Evolutionary conservation across 345 rosid genomes (phyloP).

Genomic region (Eutrema yunnanense): DNA sequence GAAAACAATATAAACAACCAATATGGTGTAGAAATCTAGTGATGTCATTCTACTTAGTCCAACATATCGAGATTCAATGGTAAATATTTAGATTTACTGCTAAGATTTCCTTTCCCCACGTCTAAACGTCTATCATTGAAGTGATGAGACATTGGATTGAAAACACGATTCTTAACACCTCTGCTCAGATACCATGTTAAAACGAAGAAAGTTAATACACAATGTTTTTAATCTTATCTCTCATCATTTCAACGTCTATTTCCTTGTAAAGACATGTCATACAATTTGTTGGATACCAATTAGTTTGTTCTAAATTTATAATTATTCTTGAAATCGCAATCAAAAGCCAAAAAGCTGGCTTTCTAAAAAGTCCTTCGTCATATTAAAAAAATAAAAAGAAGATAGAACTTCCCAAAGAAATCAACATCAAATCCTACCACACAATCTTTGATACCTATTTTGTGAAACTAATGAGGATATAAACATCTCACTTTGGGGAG

Average conservation of each 20-base stretch:
- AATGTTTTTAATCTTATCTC: background rate
- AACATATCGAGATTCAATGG: background rate
- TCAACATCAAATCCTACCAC: slow-evolving; percentile 24
- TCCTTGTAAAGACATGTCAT: background rate
- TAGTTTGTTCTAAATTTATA: background rate
- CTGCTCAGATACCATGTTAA: background rate
- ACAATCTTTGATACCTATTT: slow-evolving; percentile 3
- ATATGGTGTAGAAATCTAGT: background rate
- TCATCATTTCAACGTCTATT: background rate
- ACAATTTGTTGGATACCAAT: background rate
- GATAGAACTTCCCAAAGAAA: background rate
- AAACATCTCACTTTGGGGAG: background rate
- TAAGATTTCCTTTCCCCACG: background rate
- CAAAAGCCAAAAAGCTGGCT: background rate
- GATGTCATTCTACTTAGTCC: background rate
- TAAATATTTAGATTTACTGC: background rate
- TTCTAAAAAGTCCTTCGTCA: background rate
- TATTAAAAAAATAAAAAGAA: background rate
- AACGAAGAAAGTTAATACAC: background rate
- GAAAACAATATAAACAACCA: background rate
- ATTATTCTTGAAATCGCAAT: background rate
- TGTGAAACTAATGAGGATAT: background rate
- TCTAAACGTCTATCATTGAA: background rate
- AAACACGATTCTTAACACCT: background rate
- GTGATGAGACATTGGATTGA: background rate